Percentiles rank a stretch among this genome's conserved stretches.
phyloP scores from a whole-genome alignment of 768 basidiomycete genomes.

The Suillus spraguei region DNA sequence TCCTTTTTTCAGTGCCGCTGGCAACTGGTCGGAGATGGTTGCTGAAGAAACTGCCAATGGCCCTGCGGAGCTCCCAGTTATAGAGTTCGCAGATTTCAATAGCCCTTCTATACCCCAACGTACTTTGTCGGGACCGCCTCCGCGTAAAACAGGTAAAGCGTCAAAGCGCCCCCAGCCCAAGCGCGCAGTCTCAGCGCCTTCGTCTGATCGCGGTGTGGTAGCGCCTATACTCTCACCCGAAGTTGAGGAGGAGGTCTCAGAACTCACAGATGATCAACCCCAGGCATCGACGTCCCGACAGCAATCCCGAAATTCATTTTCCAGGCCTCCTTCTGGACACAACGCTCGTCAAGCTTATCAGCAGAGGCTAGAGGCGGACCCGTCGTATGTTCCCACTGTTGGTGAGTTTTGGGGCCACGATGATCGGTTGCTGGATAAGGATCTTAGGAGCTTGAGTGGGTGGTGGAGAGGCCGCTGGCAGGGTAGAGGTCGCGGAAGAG shows the following conservation, averaged over 20 bases:
- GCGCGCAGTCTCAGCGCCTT: constrained; percentile 38
- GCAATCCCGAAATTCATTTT: constrained; percentile 22
- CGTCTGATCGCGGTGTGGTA: constrained; percentile 26
- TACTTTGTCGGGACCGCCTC: constrained; percentile 40
- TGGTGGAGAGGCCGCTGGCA: constrained; percentile 89
- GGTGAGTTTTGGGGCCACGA: constrained; percentile 97
- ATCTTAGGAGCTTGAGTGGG: constrained; percentile 76
- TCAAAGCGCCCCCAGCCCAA: constrained; percentile 38
- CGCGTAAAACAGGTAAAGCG: constrained; percentile 46
- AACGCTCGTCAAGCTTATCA: constrained; percentile 86
- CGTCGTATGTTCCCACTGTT: constrained; percentile 87
- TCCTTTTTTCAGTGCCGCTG: constrained; percentile 56
- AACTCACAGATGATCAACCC: constrained; percentile 31
- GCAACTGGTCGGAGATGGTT: constrained; percentile 87
- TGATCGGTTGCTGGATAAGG: constrained; percentile 84
- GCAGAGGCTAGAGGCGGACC: constrained; percentile 78
- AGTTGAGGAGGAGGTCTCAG: constrained; percentile 15
- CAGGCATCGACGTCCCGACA: constrained; percentile 44
- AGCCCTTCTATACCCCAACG: constrained; percentile 34
- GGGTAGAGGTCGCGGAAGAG: constrained; percentile 65
- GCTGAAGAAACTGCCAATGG: constrained; percentile 68
- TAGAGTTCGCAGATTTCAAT: constrained; percentile 72
- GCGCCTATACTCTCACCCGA: constrained; percentile 17
- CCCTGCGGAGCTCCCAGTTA: constrained; percentile 70
- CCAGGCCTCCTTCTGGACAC: constrained; percentile 49